Evolutionary conservation across 345 rosid genomes (phyloP).

Genomic region (Gossypium arboreum): DNA sequence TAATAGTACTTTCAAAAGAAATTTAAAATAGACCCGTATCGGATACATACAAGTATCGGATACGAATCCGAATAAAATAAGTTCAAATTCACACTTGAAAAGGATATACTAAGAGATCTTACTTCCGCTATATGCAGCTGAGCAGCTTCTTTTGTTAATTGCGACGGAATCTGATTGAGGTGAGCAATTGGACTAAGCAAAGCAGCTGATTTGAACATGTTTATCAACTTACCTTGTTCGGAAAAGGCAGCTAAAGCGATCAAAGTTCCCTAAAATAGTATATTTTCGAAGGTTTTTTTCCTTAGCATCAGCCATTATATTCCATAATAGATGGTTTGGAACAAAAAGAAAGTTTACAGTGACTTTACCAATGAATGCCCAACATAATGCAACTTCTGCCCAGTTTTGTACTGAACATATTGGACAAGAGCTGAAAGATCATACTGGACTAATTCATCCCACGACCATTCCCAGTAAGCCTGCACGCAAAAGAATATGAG

Average conservation of each 20-base stretch:
- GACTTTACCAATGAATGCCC: constrained; percentile 46
- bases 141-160: constrained; percentile 34
- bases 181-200: constrained; percentile 49
- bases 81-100: too few relatives aligned
- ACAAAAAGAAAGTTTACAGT: constrained; percentile 8
- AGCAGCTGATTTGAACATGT: constrained; percentile 45
- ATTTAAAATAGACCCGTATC: too few relatives aligned
- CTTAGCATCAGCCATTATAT: background rate
- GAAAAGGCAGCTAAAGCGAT: constrained; percentile 50
- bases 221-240: constrained; percentile 25
- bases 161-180: constrained; percentile 36
- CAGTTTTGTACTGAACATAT: constrained; percentile 34
- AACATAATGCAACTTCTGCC: constrained; percentile 46
- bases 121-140: constrained; percentile 39
- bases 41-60: background rate
- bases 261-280: constrained; percentile 39
- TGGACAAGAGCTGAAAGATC: constrained; percentile 48
- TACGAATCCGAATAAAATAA: background rate
- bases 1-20: too few relatives aligned
- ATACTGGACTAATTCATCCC: constrained; percentile 45
- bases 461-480: constrained; percentile 52
- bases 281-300: background rate
- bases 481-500: background rate
- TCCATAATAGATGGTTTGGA: background rate
- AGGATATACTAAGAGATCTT: background rate